Conservation (phyloP, 306 rosid genomes). For the Hippophae tibetana region DNA sequence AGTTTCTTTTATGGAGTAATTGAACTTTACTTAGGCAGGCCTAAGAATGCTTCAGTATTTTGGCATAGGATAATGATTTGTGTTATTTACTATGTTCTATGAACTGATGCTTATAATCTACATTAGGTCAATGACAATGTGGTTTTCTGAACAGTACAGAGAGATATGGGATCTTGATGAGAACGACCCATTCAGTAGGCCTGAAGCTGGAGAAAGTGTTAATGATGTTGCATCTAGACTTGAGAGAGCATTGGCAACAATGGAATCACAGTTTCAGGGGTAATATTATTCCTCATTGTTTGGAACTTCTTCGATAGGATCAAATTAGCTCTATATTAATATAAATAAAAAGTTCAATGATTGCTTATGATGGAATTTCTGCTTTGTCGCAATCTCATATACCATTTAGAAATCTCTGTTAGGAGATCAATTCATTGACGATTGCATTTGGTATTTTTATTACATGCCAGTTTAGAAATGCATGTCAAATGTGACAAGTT, state of each 20-base stretch:
- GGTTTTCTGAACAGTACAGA: slow-evolving; percentile 35
- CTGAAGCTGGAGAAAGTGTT: slow-evolving; percentile 89
- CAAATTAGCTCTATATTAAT: not conserved
- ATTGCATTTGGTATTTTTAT: no score
- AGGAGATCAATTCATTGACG: no score
- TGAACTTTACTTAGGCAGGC: not conserved
- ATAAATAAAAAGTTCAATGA: not conserved
- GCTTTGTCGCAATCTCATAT: no score
- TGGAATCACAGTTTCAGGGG: slow-evolving; percentile 76
- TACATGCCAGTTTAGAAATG: no score
- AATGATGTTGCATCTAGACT: slow-evolving; percentile 76
- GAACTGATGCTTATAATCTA: slow-evolving; percentile 2
- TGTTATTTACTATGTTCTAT: not conserved
- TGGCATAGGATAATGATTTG: slow-evolving; percentile 8
- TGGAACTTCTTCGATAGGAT: no score
- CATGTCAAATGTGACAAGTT: no score
- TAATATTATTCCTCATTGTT: slow-evolving; percentile 6
- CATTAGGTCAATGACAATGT: slow-evolving; percentile 8
- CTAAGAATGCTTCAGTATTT: not conserved
- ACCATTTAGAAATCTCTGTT: no score
- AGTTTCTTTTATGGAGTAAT: not conserved
- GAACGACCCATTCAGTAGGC: slow-evolving; percentile 59
- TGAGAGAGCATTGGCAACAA: slow-evolving; percentile 37
- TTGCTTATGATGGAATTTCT: not conserved
- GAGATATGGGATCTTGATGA: slow-evolving; percentile 70